These are phyloP conservation scores for Elaeis oleifera DNA, from an alignment of 202 grass and related monocot species.

Conservation along the genomic window DNA sequence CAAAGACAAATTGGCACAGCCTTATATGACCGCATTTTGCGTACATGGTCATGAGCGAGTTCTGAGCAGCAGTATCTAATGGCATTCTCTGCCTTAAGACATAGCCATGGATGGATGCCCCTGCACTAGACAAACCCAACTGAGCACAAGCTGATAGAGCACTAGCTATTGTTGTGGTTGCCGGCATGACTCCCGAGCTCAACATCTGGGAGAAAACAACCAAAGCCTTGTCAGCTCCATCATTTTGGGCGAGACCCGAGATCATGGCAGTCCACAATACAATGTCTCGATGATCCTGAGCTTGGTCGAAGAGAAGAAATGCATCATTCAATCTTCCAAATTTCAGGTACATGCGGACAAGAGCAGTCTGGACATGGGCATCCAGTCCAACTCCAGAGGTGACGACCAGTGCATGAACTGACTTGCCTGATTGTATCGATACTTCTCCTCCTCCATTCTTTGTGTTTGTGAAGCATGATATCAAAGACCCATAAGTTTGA, in stretches of 20 bases:
- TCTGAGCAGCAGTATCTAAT: slow-evolving; percentile 13
- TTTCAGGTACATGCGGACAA: slow-evolving; percentile 19
- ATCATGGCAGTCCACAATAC: slow-evolving; percentile 21
- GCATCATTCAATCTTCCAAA: not conserved
- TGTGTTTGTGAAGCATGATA: not conserved
- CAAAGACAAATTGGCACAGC: slow-evolving; percentile 9
- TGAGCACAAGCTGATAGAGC: slow-evolving; percentile 24
- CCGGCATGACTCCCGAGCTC: not conserved
- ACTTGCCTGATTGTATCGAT: slow-evolving; percentile 3
- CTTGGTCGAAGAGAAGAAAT: slow-evolving; percentile 11
- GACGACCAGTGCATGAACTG: slow-evolving; percentile 9
- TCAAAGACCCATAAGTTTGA: slow-evolving; percentile 13
- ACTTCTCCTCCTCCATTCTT: not conserved
- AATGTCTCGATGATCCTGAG: slow-evolving; percentile 9
- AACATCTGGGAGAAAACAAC: slow-evolving; percentile 17
- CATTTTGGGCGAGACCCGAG: slow-evolving; percentile 12
- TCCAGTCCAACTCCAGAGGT: slow-evolving; percentile 10
- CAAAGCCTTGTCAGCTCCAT: slow-evolving; percentile 14
- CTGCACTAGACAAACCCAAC: slow-evolving; percentile 3
- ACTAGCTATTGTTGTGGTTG: slow-evolving; percentile 8
- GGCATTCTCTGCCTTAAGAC: not conserved
- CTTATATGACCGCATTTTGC: slow-evolving; percentile 10
- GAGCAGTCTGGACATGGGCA: slow-evolving; percentile 17
- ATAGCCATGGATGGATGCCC: slow-evolving; percentile 22
- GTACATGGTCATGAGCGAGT: slow-evolving; percentile 19